Base-by-base conservation (phyloP, 192 early-diverging fungal species). In the Jimgerdemannia flammicorona region DNA sequence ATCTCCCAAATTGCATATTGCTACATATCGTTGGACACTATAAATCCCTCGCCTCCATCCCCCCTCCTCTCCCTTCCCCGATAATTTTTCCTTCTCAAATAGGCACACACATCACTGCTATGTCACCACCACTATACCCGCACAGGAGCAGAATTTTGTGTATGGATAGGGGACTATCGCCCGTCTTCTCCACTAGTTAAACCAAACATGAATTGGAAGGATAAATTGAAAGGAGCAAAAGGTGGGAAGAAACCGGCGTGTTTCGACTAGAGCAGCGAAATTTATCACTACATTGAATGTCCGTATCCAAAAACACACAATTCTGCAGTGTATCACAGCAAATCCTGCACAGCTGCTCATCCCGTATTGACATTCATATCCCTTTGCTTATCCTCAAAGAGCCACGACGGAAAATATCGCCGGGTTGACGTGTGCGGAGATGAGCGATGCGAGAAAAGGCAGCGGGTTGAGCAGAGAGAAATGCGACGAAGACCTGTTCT, bases 251-350 rank as follows among this genome's bases (percentile, higher is more conserved):
- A n/a, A n/a, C n/a, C n/a, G 29, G 29, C 29, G 29, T 29, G 29
- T 29, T 29, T 29, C 29, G 29, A 29, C 29, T 1, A 0, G 29
- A 75, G 67, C 40, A 73, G 70, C 65, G 18, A 4, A 49, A 3
- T 17, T 43, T 39, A 42, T 44, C 92, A 96, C 39, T 93, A 91
- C 42, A 89, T 89, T 90, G 94, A 90, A 79, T 96, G 95, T 44
- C 94, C 93, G 74, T 93, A 96, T 95, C 90, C 65, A 94, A 80
- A 78, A 95, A 91, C 4, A 95, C 93, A 80, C 91, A 91, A 84
- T 96, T 96, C 70, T 92, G 85, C 19, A 84, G 83, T 8, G 87
- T 87, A 78, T 95, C 93, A 81, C 88, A 94, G 76, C 95, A 96
- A 41, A 96, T 93, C 75, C 91, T 90, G 84, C 94, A 95, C 43